These are phyloP conservation scores for Paramecium pentaurelia DNA, from an alignment of 73 alveolate species.

Conservation along the genomic window DNA sequence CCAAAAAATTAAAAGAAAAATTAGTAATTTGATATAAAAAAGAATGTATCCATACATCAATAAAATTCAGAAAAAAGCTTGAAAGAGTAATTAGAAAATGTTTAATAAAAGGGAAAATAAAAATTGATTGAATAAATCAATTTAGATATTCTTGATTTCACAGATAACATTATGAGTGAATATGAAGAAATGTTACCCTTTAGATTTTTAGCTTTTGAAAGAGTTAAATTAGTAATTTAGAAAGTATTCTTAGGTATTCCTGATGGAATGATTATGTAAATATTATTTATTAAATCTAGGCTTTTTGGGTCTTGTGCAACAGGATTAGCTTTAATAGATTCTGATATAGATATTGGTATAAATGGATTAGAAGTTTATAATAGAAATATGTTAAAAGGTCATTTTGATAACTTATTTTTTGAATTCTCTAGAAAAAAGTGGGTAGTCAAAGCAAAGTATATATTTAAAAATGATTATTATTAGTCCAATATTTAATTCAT, in stretches of 20 bases:
- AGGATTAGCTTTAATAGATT: conserved; percentile 46
- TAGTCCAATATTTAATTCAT: not conserved
- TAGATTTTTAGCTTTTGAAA: conserved; percentile 15
- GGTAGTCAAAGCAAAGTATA: not conserved
- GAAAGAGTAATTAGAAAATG: not conserved
- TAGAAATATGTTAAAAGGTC: not conserved
- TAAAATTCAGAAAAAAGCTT: not conserved
- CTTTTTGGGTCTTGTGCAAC: conserved; percentile 58
- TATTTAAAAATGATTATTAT: not conserved
- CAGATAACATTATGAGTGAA: not conserved
- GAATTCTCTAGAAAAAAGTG: not conserved
- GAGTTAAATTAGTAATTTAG: not conserved
- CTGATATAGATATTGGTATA: conserved; percentile 54
- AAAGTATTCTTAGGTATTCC: not conserved
- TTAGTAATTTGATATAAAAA: not conserved
- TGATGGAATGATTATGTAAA: not conserved
- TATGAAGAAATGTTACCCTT: not conserved
- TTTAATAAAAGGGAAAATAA: not conserved
- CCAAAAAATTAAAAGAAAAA: not conserved
- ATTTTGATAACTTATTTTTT: not conserved
- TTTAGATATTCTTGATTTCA: not conserved
- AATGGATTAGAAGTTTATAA: conserved; percentile 47
- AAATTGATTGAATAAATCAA: not conserved
- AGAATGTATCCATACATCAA: not conserved
- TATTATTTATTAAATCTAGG: not conserved